Evolutionary conservation across 805 yeast species (phyloP).

Genomic region (Lachancea meyersii): DNA sequence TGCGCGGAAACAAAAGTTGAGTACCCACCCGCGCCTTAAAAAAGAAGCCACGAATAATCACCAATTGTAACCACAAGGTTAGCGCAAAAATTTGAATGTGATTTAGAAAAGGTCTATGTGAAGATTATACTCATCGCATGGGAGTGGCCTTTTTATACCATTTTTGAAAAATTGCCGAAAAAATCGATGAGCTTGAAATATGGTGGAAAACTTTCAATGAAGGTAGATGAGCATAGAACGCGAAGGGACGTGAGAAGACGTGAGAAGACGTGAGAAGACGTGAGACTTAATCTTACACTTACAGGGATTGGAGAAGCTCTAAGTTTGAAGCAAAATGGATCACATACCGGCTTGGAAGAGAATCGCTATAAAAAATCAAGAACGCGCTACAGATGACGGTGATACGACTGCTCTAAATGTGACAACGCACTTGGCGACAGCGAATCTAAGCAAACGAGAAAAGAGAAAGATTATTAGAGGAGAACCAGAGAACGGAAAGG

Average conservation of each 20-base stretch:
- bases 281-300: background rate
- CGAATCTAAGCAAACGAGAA: slow-evolving; percentile 27
- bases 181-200: slow-evolving; percentile 1
- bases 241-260: background rate
- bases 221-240: background rate
- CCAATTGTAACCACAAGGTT: background rate
- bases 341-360: slow-evolving; percentile 36
- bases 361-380: slow-evolving; percentile 20
- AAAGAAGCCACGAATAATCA: background rate
- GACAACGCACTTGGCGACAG: slow-evolving; percentile 33
- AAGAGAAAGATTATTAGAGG: slow-evolving; percentile 29
- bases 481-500: slow-evolving; percentile 12
- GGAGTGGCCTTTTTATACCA: slow-evolving; percentile 3
- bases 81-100: slow-evolving; percentile 8
- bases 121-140: no score
- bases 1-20: slow-evolving; percentile 9
- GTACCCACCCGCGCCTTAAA: slow-evolving; percentile 1
- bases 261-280: background rate
- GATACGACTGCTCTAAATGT: slow-evolving; percentile 32
- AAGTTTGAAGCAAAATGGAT: slow-evolving; percentile 1
- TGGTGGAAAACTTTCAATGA: slow-evolving; percentile 1
- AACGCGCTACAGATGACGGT: slow-evolving; percentile 2
- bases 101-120: no score
- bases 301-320: background rate
- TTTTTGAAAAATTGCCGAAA: background rate